Evolutionary conservation across 139 green algal genomes (phyloP), one percentile per base, ranked within the genome.

Genomic region (Microglena sp.): DNA sequence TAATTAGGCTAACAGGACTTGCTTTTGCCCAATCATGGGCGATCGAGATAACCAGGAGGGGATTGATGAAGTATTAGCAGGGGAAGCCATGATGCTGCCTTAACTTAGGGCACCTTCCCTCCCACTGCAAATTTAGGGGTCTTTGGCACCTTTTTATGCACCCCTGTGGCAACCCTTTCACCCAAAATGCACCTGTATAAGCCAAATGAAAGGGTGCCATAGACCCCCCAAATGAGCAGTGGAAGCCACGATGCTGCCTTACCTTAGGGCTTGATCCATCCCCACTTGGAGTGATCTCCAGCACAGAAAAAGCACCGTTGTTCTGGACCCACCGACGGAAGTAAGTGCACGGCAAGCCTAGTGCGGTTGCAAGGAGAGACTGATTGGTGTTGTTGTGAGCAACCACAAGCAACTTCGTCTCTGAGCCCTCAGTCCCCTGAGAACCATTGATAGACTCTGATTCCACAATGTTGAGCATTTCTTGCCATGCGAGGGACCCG

Each of bases 321-420:
- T 62, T 88, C 73, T 88, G 82, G 21, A 63, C 79, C 28, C 86
- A 67, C 5, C 87, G 66, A 6, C 77, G 77, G 76, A 98, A 98
- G 70, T 85, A 86, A 28, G 56, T 29, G 4, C 85, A 81, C 4
- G 81, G 75, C 46, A 97, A 62, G 21, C 87, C 86, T 30, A 93
- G 66, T 4, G 91, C 89, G 1, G 79, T 87, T 22, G 61, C 80
- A 4, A 97, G 66, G 33, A 97, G 70, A 1, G 85, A 86, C 73
- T 96, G 90, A 74, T 98, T 98, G 33, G 95, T 87, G 21, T 91
- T 90, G 65, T 98, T 98, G 77, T 98, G 92, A 0, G 92, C 92
- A 1, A 98, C 92, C 22, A 98, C 81, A 55, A 97, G 85, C 64
- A 77, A 31, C 34, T 22, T 18, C 18, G n/a, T n/a, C n/a, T n/a